These are phyloP conservation scores for Globisporangium spiculum DNA, from an alignment of 352 stramenopile species.

Conservation along the genomic window DNA sequence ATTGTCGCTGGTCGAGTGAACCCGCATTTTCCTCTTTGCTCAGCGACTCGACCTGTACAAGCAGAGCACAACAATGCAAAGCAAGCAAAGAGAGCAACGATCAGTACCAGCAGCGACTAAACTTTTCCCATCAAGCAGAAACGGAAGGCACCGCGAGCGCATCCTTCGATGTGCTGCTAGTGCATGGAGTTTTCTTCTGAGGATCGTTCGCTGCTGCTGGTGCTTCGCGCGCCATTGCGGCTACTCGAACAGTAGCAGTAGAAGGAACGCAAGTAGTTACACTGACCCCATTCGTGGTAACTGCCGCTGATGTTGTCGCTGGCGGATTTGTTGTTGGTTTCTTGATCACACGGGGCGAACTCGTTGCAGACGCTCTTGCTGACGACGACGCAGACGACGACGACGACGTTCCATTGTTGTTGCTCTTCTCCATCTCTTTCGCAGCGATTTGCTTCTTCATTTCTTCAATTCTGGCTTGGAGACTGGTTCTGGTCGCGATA, in stretches of 20 bases:
- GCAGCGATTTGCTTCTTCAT: slow-evolving; percentile 35
- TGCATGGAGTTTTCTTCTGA: slow-evolving; percentile 1
- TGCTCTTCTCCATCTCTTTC: slow-evolving; percentile 24
- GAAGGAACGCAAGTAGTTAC: slow-evolving; percentile 12
- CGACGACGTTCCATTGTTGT: slow-evolving; percentile 1
- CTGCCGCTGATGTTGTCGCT: neutral
- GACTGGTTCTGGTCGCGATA: neutral
- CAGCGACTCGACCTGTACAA: neutral
- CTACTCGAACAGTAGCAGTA: slow-evolving; percentile 6
- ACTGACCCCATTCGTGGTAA: slow-evolving; percentile 13
- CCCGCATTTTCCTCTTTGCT: slow-evolving; percentile 43
- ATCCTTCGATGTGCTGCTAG: slow-evolving; percentile 6
- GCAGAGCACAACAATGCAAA: slow-evolving; percentile 5
- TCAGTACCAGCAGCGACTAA: slow-evolving; percentile 8
- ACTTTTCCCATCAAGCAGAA: slow-evolving; percentile 5
- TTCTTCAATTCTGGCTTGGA: slow-evolving; percentile 22
- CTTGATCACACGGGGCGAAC: slow-evolving; percentile 1
- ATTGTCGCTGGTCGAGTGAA: slow-evolving; percentile 23
- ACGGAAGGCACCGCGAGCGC: slow-evolving; percentile 10
- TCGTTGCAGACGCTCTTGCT: slow-evolving; percentile 11
- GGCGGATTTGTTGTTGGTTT: neutral
- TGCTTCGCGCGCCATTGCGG: slow-evolving; percentile 2
- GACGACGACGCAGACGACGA: slow-evolving; percentile 3
- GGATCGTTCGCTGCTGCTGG: slow-evolving; percentile 8
- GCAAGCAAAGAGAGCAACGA: slow-evolving; percentile 7